Evolutionary conservation across 2,329 filamentous ascomycete genomes (phyloP).

Genomic region (Alternaria ventricosa): DNA sequence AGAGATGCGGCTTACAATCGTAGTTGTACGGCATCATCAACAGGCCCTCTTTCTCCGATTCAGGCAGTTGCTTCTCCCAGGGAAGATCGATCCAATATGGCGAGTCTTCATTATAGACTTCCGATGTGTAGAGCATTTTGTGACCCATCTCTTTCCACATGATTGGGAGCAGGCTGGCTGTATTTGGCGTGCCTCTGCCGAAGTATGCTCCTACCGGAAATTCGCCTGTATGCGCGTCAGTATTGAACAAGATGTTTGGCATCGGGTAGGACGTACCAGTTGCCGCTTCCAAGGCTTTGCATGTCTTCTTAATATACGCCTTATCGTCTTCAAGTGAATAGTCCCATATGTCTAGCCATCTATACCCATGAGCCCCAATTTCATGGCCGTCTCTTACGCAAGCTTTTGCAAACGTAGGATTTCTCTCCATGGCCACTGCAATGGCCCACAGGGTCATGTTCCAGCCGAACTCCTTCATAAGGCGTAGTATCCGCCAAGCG

Average conservation of each 20-base stretch:
- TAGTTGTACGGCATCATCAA: constrained; percentile 63
- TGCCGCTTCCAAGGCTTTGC: constrained; percentile 51
- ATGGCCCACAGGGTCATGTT: constrained; percentile 61
- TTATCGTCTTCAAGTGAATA: constrained; percentile 57
- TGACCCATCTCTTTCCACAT: constrained; percentile 62
- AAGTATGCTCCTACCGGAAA: constrained; percentile 59
- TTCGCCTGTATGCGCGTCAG: not conserved
- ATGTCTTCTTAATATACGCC: constrained; percentile 54
- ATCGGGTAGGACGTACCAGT: constrained; percentile 7
- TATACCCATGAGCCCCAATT: constrained; percentile 58
- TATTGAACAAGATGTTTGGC: not conserved
- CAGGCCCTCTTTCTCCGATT: constrained; percentile 58
- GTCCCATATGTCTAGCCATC: constrained; percentile 60
- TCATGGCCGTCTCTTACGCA: constrained; percentile 58
- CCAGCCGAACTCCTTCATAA: constrained; percentile 58
- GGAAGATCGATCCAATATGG: constrained; percentile 64
- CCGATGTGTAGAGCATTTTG: constrained; percentile 57
- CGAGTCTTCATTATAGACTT: constrained; percentile 63
- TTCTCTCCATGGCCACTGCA: constrained; percentile 56
- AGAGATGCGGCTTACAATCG: constrained; percentile 53
- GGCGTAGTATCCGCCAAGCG: constrained; percentile 57
- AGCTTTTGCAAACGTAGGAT: constrained; percentile 54
- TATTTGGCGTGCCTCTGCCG: constrained; percentile 56
- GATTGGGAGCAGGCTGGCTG: constrained; percentile 57
- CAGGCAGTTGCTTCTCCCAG: constrained; percentile 51